Percentiles rank a stretch among this genome's conserved stretches.
Conservation (phyloP, 345 rosid genomes). For the Conringia planisiliqua region DNA sequence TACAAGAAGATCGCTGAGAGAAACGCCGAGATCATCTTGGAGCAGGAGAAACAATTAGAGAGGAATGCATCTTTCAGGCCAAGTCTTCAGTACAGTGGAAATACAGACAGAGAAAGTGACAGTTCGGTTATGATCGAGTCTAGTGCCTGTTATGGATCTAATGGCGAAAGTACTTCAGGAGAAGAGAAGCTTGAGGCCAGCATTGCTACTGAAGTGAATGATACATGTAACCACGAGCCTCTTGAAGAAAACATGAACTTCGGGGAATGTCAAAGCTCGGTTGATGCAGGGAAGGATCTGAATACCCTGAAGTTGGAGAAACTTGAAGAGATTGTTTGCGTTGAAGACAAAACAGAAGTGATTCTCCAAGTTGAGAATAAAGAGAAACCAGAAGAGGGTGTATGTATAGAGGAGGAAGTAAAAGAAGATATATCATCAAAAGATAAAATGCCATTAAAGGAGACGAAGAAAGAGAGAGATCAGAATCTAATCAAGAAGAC, state of each 20-base stretch:
- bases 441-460: slow-evolving; percentile 20
- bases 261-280: slow-evolving; percentile 35
- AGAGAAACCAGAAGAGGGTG: slow-evolving; percentile 26
- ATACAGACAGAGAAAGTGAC: slow-evolving; percentile 7
- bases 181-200: slow-evolving; percentile 26
- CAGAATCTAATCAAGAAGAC: slow-evolving; percentile 17
- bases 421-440: slow-evolving; percentile 25
- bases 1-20: slow-evolving; percentile 83
- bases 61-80: slow-evolving; percentile 24
- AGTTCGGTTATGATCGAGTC: slow-evolving; percentile 18
- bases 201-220: slow-evolving; percentile 33
- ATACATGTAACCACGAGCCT: slow-evolving; percentile 8
- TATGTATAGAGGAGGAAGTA: neutral
- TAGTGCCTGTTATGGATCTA: slow-evolving; percentile 12
- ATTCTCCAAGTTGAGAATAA: slow-evolving; percentile 4
- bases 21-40: slow-evolving; percentile 56
- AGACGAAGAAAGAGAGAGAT: slow-evolving; percentile 30
- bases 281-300: slow-evolving; percentile 12
- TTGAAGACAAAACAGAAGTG: neutral
- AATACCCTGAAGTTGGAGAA: slow-evolving; percentile 18
- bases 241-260: slow-evolving; percentile 36
- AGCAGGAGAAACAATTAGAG: slow-evolving; percentile 54
- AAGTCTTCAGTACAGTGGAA: neutral
- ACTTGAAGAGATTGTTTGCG: slow-evolving; percentile 33
- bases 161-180: slow-evolving; percentile 30